phyloP scores from a whole-genome alignment of 164 flowering plant species.

The Magnolia sinica region DNA sequence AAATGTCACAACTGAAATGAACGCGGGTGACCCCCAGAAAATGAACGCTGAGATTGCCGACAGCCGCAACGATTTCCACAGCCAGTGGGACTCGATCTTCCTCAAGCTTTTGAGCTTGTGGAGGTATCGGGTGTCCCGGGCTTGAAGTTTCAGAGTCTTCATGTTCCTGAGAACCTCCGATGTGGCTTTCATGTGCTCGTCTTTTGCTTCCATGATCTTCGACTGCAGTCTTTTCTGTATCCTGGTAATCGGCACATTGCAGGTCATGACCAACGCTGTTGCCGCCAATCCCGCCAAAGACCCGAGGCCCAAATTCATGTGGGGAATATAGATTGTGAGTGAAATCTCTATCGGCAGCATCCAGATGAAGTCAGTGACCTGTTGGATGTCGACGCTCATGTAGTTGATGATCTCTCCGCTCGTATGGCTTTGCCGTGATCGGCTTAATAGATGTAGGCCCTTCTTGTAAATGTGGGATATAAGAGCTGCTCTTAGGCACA shows the following conservation, averaged over 20 bases:
- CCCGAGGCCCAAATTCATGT: slow-evolving; percentile 58
- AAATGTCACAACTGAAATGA: slow-evolving; percentile 76
- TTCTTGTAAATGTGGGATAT: slow-evolving; percentile 76
- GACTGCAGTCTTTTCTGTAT: slow-evolving; percentile 63
- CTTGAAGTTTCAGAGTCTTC: slow-evolving; percentile 85
- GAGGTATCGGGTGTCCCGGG: slow-evolving; percentile 80
- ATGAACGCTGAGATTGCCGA: slow-evolving; percentile 59
- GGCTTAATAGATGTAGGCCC: slow-evolving; percentile 69
- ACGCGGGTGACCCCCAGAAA: slow-evolving; percentile 89
- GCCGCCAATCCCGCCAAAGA: slow-evolving; percentile 69
- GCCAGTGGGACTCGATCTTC: slow-evolving; percentile 54
- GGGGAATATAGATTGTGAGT: slow-evolving; percentile 62
- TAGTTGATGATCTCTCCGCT: slow-evolving; percentile 90
- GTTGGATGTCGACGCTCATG: slow-evolving; percentile 90
- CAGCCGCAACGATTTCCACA: slow-evolving; percentile 67
- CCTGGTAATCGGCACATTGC: slow-evolving; percentile 78
- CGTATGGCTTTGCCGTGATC: slow-evolving; percentile 71
- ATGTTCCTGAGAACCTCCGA: slow-evolving; percentile 81
- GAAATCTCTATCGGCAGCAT: slow-evolving; percentile 87
- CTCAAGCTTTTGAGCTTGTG: slow-evolving; percentile 59
- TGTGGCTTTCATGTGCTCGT: slow-evolving; percentile 78
- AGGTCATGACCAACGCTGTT: slow-evolving; percentile 59
- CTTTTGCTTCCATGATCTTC: slow-evolving; percentile 84
- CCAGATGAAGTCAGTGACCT: slow-evolving; percentile 81
- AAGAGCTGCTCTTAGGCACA: slow-evolving; percentile 77